Base-by-base conservation (phyloP, 176 grass and related monocot genomes). In the Rhynchospora pubera region DNA sequence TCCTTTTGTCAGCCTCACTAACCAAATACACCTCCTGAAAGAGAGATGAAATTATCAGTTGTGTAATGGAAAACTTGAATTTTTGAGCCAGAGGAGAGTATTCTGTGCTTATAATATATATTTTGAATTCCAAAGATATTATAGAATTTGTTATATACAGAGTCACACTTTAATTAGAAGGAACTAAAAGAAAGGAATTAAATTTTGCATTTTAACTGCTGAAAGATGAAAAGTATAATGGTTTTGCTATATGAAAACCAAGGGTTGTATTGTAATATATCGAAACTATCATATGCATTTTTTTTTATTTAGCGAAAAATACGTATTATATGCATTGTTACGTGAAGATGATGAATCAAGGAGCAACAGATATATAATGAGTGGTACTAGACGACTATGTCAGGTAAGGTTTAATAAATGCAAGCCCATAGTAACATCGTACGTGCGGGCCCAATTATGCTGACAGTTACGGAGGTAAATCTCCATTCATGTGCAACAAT, bases 21-120 rank as follows among this genome's bases (percentile, higher is more conserved):
- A 87, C 79, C 68, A 90, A 34, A 78, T 92, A 92, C 14, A 91
- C 83, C 77, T 92, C 88, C 94, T 97, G 85, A 23, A 13, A 44
- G 14, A 48, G 45, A 87, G n/a, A 53, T 19, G 12, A 28, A 39
- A 39, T 65, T 65, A 15, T 65, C 26, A 65, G 32, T 9, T 28
- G 34, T 26, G 8, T 24, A 61, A 7, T 65, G 24, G 62, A 21
- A 9, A 9, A 32, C 24, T 65, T 8, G 15, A 60, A 52, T 13
- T 60, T 64, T 28, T 13, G 34, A 1, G 2, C 34, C 34, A 39
- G 34, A 39, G 34, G 4, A 39, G 34, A 28, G 26, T 28, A 28
- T 1, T 65, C 62, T 65, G 15, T 39, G 26, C 28, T 3, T 39
- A 39, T n/a, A n/a, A n/a, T n/a, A n/a, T n/a, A n/a, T 66, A 66